Evolutionary conservation across 2,329 filamentous ascomycete species (phyloP), one percentile per base, ranked within the genome.

Genomic region (Penicillium sclerotigenum): DNA sequence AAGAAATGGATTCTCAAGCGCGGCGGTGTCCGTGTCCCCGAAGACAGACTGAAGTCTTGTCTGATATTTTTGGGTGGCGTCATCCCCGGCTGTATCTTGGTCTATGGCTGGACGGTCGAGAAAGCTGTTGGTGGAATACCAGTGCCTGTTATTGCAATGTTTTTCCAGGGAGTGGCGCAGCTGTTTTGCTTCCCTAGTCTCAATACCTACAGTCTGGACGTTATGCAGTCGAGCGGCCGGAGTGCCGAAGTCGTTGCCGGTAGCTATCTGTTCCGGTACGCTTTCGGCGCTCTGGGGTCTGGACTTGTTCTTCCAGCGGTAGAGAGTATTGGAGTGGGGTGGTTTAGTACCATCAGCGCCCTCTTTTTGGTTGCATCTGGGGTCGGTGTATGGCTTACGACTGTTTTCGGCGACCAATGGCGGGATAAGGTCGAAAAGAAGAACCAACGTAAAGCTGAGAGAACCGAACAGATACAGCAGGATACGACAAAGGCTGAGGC

Each of bases 151-250:
- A 79, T 91, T 8, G 83, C 84, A 64, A 86, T 92, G 79, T 91
- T 91, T 68, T 57, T 88, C 2, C 88, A 91, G 66, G 89, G 88
- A 1, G 80, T 91, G 0, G 87, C 84, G 0, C 87, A 91, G 71
- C 75, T 91, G 6, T 89, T 90, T 67, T 89, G 87, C 64, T 91
- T 91, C 66, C 88, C 88, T 0, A 84, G 82, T 46, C 71, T 92
- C 59, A 91, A 92, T 70, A 89, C 88, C 0, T 92, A 94, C 73
- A 92, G 89, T 69, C 74, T 94, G 38, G 89, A 94, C 70, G 89
- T 93, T 13, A 90, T 92, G 86, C 87, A 87, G 61, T 67, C 71
- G 2, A 70, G 67, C 22, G 79, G 80, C 1, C 78, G 82, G 29
- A 84, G 84, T 41, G 83, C 87, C 4, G 89, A 94, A 67, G 88